Evolutionary conservation across 768 basidiomycete species (phyloP), one percentile per base, ranked within the genome.

Genomic region (Suillus weaverae): DNA sequence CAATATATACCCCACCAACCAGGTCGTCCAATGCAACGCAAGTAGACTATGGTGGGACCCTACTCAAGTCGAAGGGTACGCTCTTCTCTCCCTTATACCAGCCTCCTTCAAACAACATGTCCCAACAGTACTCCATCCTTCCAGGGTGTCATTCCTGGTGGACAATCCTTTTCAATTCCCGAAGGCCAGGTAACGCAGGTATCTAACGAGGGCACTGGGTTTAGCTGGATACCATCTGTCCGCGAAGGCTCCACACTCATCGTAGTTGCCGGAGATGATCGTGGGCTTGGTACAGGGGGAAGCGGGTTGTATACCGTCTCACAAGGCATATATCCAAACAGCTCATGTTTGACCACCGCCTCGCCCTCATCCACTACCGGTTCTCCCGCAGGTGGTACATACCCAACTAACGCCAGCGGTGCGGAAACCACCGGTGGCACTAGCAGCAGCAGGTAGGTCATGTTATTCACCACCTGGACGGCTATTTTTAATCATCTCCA

Each of bases 351-450:
- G 55, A 84, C 79, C 50, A 72, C 76, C 51, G 74, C 67, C 16
- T 92, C 90, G 60, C 92, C 92, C 0, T 91, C 89, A 60, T 92
- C 92, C 5, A 94, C 92, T 2, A 83, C 89, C 11, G 91, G 90
- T 3, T 80, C 78, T 62, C 90, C 92, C 7, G 92, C 92, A 26
- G 92, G 92, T 43, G 91, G 90, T 0, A 79, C 79, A 43, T 90
- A 89, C 71, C 84, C 89, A 0, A 92, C 90, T 0, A 81, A 81
- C 56, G 74, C 80, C 22, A 77, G 73, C 48, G 80, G 81, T 8
- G 70, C 77, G 13, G 71, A 73, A 30, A 78, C 75, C 4, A 68
- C 64, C 11, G 66, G 68, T 14, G 10, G 20, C 32, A 33, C 32
- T 18, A 67, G 74, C 35, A 67, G 74, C 20, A 66, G 74, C 36